Conservation (phyloP, 2,329 filamentous ascomycete genomes). For the Nothophoma quercina region DNA sequence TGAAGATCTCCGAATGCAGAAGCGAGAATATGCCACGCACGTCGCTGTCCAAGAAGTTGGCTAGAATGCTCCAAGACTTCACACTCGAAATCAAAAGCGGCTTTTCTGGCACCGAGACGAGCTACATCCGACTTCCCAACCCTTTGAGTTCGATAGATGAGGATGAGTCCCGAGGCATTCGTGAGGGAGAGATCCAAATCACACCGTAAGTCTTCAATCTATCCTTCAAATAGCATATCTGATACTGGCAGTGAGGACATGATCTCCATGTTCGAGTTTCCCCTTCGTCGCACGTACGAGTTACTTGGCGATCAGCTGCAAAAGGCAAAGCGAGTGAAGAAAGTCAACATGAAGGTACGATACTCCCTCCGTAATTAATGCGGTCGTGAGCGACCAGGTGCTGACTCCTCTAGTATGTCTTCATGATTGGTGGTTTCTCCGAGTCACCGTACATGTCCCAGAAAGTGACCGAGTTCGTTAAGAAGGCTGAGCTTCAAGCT, state of each 20-base stretch:
- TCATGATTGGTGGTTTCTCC: conserved; percentile 41
- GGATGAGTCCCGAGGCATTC: conserved; percentile 28
- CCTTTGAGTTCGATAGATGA: conserved; percentile 28
- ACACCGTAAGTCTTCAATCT: conserved; percentile 20
- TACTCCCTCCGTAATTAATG: neutral
- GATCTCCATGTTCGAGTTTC: conserved; percentile 26
- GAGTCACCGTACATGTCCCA: conserved; percentile 32
- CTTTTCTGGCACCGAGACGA: conserved; percentile 28
- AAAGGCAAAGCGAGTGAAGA: neutral
- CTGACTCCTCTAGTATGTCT: conserved; percentile 19
- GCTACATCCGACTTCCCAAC: conserved; percentile 23
- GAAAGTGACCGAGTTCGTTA: conserved; percentile 17
- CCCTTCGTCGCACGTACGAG: conserved; percentile 18
- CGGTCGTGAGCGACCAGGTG: neutral
- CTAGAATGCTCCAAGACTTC: conserved; percentile 34
- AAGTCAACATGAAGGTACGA: conserved; percentile 26
- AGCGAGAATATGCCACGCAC: conserved; percentile 24
- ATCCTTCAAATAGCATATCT: neutral
- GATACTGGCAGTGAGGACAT: conserved; percentile 25
- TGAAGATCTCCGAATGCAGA: conserved; percentile 22
- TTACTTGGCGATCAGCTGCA: conserved; percentile 14
- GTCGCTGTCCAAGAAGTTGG: conserved; percentile 17
- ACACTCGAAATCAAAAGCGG: conserved; percentile 26
- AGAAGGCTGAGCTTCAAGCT: neutral
- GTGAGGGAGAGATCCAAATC: conserved; percentile 33